Percentiles rank a stretch among this genome's conserved stretches.
These are phyloP conservation scores for Blastocystis sp. DNA, from an alignment of 352 stramenopile species.

Conservation along the genomic window DNA sequence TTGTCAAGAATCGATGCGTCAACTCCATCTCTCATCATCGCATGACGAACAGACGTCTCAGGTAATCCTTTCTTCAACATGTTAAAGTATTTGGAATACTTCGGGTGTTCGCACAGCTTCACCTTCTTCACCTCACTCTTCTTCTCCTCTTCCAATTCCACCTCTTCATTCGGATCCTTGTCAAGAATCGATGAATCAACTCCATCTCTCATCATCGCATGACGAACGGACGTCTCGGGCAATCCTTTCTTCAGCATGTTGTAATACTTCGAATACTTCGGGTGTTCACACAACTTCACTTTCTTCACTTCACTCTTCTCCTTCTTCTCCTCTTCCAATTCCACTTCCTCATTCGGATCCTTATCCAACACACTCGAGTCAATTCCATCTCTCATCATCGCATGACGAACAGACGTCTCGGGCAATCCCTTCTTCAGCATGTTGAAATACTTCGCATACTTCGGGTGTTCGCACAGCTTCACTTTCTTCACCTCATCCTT, in stretches of 20 bases:
- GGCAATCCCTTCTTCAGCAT: conserved; percentile 42
- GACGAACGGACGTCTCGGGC: conserved; percentile 18
- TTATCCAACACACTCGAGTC: conserved; percentile 6
- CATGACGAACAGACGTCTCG: conserved; percentile 35
- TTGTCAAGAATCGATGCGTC: conserved; percentile 18
- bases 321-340: conserved; percentile 31
- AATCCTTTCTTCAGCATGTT: conserved; percentile 61
- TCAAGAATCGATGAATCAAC: conserved; percentile 58
- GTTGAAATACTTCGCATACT: conserved; percentile 60
- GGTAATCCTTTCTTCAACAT: conserved; percentile 60
- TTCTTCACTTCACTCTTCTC: not conserved
- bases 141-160: conserved; percentile 53
- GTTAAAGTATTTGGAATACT: conserved; percentile 65
- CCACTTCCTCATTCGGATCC: conserved; percentile 35
- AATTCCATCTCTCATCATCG: conserved; percentile 35
- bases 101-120: conserved; percentile 44
- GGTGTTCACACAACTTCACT: conserved; percentile 51
- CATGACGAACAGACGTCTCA: not conserved
- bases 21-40: conserved; percentile 44
- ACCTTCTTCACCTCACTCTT: not conserved
- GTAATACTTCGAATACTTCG: conserved; percentile 61
- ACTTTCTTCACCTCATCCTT: conserved; percentile 35
- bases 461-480: conserved; percentile 27
- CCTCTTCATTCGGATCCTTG: conserved; percentile 18
- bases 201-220: conserved; percentile 39